Base-by-base conservation (phyloP, 441 rosid species). In the Mallotus repandus region DNA sequence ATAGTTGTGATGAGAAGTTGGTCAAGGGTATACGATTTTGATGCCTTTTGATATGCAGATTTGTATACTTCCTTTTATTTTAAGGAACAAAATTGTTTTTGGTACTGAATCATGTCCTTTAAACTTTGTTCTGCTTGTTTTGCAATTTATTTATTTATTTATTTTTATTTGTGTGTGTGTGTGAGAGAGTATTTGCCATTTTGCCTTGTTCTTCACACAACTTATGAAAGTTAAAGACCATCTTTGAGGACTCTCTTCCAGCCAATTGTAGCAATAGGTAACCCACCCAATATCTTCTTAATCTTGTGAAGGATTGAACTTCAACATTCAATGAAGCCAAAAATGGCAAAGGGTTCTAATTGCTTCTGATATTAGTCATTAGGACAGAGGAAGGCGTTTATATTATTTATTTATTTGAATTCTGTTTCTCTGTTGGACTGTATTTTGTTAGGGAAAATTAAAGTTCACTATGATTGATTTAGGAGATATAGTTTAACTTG, bases 11-110 rank as follows among this genome's bases (percentile, higher is more conserved):
- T 50, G 15, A 52, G 12, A 63, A 14, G 32, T 16, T 53, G 5
- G 2, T 63, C 41, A 35, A 72, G 35, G 53, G 32, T 18, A 61
- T 38, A 3, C 29, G 72, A 58, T 60, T 15, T 35, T 52, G 32
- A 46, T 55, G 57, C 62, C 12, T 65, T 65, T 32, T 73, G 7
- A 46, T 73, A 56, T n/a, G 35, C 25, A 49, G 45, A 52, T 43
- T 41, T 53, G 43, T 46, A 19, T 62, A 21, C 22, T 11, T 59
- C 22, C 22, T 32, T 58, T 70, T 41, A 55, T 55, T n/a, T 56
- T n/a, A 15, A 58, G 15, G 63, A 25, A 68, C 21, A 10, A 49
- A 60, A 61, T 2, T 11, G 29, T 32, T 71, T 53, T 12, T 25
- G 41, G 3, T 48, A 25, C 66, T 29, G 32, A 25, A 45, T 46